Base-by-base conservation (phyloP, 179 eudicot genomes). In the Patellifolia procumbens region DNA sequence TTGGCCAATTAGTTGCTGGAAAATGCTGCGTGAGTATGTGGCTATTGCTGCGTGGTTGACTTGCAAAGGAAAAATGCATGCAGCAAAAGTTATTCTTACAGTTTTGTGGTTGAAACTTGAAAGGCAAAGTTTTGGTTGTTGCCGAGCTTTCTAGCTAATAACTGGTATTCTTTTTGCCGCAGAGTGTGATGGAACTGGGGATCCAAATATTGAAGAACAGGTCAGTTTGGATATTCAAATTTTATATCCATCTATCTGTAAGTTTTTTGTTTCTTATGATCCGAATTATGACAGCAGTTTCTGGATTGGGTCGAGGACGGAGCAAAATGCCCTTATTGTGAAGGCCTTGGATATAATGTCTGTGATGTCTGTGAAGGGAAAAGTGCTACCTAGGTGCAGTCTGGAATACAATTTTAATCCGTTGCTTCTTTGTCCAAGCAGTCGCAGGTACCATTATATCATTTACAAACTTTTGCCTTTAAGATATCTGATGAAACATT, bases 171-270 rank as follows among this genome's bases (percentile, higher is more conserved):
- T 72, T 70, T 71, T 74, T 78, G 49, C 79, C 81, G 85, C 93
- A 95, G 99, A 93, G 80, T 95, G 99, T 80, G 99, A 95, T 69
- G 99, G 99, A 69, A 86, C 89, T 11, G 97, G 99, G 7, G 99
- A 95, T 64, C 92, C 97, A 56, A 91, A 95, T 79, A 69, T 95
- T 34, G 99, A 95, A 74, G 81, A 79, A 73, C 99, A 92, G 98
- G 98, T 94, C 45, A 17, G 63, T 37, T 76, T 61, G 52, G 49
- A 51, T 32, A 26, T 22, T 49, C n/a, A 29, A 19, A 17, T 9
- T 53, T 55, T 58, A 34, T 51, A 16, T n/a, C 51, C 17, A 32
- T 39, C 29, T 65, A 39, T 4, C 45, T 43, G 15, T 45, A 26
- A 29, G 45, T 72, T 12, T 20, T 49, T 37, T 68, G 2, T 7